Evolutionary conservation across 208 protist genomes (phyloP).

Genomic region (Trypanosoma melophagium): DNA sequence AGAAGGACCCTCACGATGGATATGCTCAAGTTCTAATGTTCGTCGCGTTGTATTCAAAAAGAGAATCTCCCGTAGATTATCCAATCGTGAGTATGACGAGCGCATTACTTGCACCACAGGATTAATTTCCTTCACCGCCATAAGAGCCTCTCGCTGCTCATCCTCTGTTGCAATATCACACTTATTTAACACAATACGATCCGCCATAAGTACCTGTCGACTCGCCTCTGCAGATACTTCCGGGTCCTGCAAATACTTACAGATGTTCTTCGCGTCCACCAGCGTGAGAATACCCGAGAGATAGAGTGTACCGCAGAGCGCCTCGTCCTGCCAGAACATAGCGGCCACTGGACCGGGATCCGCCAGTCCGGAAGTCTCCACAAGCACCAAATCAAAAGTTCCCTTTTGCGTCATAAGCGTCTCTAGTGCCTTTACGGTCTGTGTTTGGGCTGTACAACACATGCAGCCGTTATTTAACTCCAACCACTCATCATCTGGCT

Average conservation of each 20-base stretch:
- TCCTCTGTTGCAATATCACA: constrained; percentile 78
- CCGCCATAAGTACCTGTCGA: constrained; percentile 92
- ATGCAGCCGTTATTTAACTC: constrained; percentile 96
- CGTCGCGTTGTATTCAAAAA: constrained; percentile 79
- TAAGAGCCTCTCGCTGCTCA: constrained; percentile 48
- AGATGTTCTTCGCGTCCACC: constrained; percentile 88
- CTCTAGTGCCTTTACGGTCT: constrained; percentile 86
- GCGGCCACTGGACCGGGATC: constrained; percentile 91
- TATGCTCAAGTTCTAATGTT: constrained; percentile 43
- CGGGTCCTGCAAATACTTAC: constrained; percentile 63
- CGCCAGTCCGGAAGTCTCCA: constrained; percentile 91
- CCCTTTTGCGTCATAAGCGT: constrained; percentile 78
- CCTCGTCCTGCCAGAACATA: constrained; percentile 95
- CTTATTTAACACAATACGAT: constrained; percentile 95
- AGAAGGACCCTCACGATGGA: constrained; percentile 55
- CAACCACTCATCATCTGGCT: constrained; percentile 94
- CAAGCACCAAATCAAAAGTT: constrained; percentile 89
- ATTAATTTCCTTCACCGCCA: constrained; percentile 60
- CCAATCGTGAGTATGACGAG: constrained; percentile 53
- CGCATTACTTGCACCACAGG: constrained; percentile 57
- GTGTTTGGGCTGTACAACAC: constrained; percentile 92
- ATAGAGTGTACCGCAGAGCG: constrained; percentile 73
- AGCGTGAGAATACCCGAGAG: constrained; percentile 90
- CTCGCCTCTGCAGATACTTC: constrained; percentile 70
- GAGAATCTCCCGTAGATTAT: constrained; percentile 68